Percentiles rank a stretch among this genome's conserved stretches.
Conservation (phyloP, 164 flowering plant species). For the Malania oleifera region DNA sequence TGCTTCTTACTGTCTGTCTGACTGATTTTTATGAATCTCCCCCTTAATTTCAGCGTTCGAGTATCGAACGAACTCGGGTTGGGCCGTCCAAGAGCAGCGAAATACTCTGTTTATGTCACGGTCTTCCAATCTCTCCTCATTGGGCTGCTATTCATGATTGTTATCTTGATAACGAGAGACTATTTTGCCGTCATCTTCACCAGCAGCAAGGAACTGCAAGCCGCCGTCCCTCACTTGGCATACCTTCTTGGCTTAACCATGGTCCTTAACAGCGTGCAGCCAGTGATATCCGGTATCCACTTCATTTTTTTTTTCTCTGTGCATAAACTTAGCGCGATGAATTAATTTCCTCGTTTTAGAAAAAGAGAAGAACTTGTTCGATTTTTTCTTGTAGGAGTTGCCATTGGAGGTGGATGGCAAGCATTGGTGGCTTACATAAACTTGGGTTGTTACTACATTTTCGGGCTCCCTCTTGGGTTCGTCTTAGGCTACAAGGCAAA, state of each 20-base stretch:
- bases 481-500: constrained; percentile 40
- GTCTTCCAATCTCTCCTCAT: constrained; percentile 44
- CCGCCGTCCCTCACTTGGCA: constrained; percentile 38
- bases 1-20: too few species aligned
- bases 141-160: constrained; percentile 41
- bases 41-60: constrained; percentile 33
- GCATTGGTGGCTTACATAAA: constrained; percentile 54
- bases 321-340: neutral
- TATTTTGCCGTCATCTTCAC: constrained; percentile 45
- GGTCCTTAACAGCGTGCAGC: constrained; percentile 60
- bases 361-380: neutral
- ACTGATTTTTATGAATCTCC: too few species aligned
- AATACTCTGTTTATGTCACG: constrained; percentile 43
- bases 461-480: constrained; percentile 51
- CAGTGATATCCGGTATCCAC: constrained; percentile 49
- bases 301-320: neutral
- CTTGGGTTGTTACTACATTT: constrained; percentile 42
- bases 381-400: constrained; percentile 38
- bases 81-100: constrained; percentile 46
- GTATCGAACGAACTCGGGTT: constrained; percentile 69
- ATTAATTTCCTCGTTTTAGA: neutral
- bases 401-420: constrained; percentile 69
- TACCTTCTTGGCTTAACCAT: constrained; percentile 49
- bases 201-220: constrained; percentile 31
- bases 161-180: constrained; percentile 29